A percentile compares a stretch with the other conserved stretches of the same genome.
These are phyloP conservation scores for Aspergillus awamori DNA, from an alignment of 2,329 filamentous ascomycete species.

Conservation along the genomic window DNA sequence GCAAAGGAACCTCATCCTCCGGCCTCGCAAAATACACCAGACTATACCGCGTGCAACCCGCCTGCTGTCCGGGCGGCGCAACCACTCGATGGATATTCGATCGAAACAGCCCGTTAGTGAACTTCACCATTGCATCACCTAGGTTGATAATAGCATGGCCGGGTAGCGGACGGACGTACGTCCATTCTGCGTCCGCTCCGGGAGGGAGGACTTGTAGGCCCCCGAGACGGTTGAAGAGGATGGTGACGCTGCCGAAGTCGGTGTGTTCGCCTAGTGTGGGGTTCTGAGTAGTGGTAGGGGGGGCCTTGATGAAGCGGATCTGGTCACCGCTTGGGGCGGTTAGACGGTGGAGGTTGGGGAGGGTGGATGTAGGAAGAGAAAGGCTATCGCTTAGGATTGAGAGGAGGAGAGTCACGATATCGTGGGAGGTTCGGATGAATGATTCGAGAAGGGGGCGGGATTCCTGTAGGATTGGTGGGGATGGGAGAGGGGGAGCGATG, in stretches of 20 bases:
- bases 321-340: constrained; percentile 52
- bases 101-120: constrained; percentile 45
- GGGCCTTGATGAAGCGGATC: constrained; percentile 56
- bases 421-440: constrained; percentile 52
- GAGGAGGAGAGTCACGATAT: constrained; percentile 50
- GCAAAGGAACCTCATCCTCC: constrained; percentile 52
- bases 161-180: constrained; percentile 56
- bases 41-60: constrained; percentile 50
- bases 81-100: constrained; percentile 55
- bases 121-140: constrained; percentile 50
- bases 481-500: constrained; percentile 42
- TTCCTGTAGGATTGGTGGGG: constrained; percentile 45
- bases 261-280: constrained; percentile 57
- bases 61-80: constrained; percentile 52
- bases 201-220: constrained; percentile 58
- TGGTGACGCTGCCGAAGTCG: constrained; percentile 59
- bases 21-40: constrained; percentile 60
- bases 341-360: constrained; percentile 53
- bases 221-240: constrained; percentile 60
- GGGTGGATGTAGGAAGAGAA: constrained; percentile 43
- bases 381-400: constrained; percentile 50
- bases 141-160: constrained; percentile 51
- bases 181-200: constrained; percentile 48
- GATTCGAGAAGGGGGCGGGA: constrained; percentile 43
- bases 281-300: constrained; percentile 48